Percentiles rank a stretch among this genome's conserved stretches.
These are phyloP conservation scores for Metschnikowia continentalis DNA, from an alignment of 805 yeast genomes.

Conservation along the genomic window DNA sequence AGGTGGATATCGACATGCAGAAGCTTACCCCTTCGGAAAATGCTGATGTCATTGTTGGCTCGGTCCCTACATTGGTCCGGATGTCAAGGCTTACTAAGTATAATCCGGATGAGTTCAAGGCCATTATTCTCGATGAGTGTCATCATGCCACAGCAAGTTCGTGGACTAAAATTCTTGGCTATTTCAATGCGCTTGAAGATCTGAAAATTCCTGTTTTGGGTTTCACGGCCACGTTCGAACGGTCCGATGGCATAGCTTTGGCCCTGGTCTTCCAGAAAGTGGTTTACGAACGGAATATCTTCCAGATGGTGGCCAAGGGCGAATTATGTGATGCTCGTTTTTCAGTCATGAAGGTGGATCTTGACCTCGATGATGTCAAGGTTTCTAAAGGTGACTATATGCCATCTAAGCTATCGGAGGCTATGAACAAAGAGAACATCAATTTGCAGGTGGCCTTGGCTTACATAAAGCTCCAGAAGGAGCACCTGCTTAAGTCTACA, in stretches of 20 bases:
- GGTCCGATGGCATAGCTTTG: conserved; percentile 67
- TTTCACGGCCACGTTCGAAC: conserved; percentile 80
- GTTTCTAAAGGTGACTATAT: conserved; percentile 51
- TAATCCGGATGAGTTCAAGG: conserved; percentile 56
- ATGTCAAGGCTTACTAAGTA: conserved; percentile 46
- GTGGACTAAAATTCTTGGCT: conserved; percentile 52
- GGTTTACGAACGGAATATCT: conserved; percentile 62
- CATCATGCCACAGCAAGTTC: conserved; percentile 82
- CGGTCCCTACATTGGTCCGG: conserved; percentile 62
- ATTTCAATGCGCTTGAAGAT: conserved; percentile 49
- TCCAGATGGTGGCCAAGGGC: conserved; percentile 61
- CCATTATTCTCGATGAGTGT: conserved; percentile 85
- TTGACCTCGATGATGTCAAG: conserved; percentile 38
- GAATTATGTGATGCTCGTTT: conserved; percentile 70
- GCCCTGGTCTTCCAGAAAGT: conserved; percentile 64
- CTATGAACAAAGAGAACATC: conserved; percentile 50
- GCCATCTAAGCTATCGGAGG: conserved; percentile 45
- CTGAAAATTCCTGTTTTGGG: conserved; percentile 63
- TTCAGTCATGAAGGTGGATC: conserved; percentile 49
- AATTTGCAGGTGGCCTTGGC: conserved; percentile 57
- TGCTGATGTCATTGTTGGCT: conserved; percentile 70
- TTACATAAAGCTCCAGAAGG: conserved; percentile 34
- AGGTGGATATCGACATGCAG: conserved; percentile 71
- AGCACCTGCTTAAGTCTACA: conserved; percentile 51
- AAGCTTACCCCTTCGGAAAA: conserved; percentile 35